Evolutionary conservation across 2,329 filamentous ascomycete genomes (phyloP).

Genomic region (Lecanicillium sp.): DNA sequence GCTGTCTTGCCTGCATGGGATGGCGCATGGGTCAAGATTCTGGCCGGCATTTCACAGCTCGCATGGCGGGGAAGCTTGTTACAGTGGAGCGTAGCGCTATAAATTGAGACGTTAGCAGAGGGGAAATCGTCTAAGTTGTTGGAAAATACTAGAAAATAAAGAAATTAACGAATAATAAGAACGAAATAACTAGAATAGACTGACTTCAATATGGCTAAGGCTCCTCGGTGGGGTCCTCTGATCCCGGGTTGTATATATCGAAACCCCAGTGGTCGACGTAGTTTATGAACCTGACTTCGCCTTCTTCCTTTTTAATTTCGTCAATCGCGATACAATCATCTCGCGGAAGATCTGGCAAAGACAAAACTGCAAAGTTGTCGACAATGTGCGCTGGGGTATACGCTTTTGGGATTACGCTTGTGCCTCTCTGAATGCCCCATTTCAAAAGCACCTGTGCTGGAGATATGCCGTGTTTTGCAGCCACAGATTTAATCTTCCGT

Average conservation of each 20-base stretch:
- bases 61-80: conserved; percentile 1
- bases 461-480: not conserved
- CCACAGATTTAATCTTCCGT: not conserved
- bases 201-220: too few species aligned
- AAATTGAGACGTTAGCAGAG: not conserved
- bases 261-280: conserved; percentile 4
- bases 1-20: not conserved
- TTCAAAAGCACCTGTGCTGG: conserved; percentile 9
- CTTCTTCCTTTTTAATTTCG: not conserved
- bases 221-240: conserved; percentile 5
- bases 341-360: not conserved
- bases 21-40: too few species aligned
- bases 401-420: conserved; percentile 11
- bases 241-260: conserved; percentile 8
- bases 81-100: not conserved
- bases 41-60: too few species aligned
- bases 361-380: conserved; percentile 1
- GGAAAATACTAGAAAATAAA: too few species aligned
- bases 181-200: too few species aligned
- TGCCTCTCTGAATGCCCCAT: conserved; percentile 12
- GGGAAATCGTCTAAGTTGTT: not conserved
- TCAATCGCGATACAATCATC: not conserved
- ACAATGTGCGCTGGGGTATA: not conserved
- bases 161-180: too few species aligned
- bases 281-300: conserved; percentile 5